Evolutionary conservation across 495 filamentous ascomycete species (phyloP), one percentile per base, ranked within the genome.

Genomic region (Aspergillus diversus): DNA sequence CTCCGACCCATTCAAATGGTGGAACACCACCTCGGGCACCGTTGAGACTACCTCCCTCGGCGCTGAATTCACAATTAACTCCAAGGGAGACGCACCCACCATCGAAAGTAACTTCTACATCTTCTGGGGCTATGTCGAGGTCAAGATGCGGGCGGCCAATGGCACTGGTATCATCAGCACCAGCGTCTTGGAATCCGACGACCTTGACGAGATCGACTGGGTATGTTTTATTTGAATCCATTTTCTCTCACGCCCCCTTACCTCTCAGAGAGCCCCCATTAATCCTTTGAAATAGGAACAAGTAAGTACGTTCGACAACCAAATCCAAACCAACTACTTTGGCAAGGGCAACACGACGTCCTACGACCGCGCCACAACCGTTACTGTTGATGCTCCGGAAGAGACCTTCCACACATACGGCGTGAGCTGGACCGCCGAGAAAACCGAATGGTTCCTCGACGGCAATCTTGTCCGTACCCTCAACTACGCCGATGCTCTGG

Each of bases 201-300:
- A 87, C 65, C 83, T 97, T 12, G 95, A 99, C 74, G 95, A 99
- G 79, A 90, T 99, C 69, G 95, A 97, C 76, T 93, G 92, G 86
- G 87, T 92, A 74, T 39, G 8, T 39, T 39, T 39, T 42, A 3
- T 21, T 50, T 11, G 12, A 21, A 16, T 47, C 33, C 33, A 8
- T 34, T 17, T 5, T 56, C 16, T 7, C 31, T 32, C 17, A 33
- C 11, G 11, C 4, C 16, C 46, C 11, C 12, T 9, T 13, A 7
- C 49, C 37, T 43, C 17, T 15, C 32, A 27, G 21, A 2, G 21
- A 27, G 21, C 21, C 21, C 21, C 1, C 1, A 27, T 27, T 27
- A 27, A 27, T 27, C 21, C 21, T 27, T 2, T 27, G 8, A 5
- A 17, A 39, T 33, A 70, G 67, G 67, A 70, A 59, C 64, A 66